phyloP scores from a whole-genome alignment of 163 green algal species.

The Scenedesmus sp. region DNA sequence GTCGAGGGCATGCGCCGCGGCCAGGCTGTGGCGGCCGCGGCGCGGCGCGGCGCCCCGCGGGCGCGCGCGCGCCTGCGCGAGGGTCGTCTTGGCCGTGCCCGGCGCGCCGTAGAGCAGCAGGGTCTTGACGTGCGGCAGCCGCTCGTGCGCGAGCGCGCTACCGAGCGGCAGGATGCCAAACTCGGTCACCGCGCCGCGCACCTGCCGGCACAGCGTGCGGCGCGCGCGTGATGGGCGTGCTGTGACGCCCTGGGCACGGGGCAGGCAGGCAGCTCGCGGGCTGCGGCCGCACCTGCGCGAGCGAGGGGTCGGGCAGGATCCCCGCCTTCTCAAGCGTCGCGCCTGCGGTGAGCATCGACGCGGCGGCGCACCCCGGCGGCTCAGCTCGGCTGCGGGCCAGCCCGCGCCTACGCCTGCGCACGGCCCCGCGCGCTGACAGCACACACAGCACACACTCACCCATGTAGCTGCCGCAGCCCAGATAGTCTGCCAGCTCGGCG shows the following conservation, averaged over 20 bases:
- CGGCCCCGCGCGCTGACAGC: no score
- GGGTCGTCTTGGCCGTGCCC: conserved; percentile 82
- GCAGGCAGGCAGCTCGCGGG: not conserved
- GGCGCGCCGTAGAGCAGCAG: conserved; percentile 82
- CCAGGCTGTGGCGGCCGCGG: no score
- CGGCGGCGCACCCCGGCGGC: no score
- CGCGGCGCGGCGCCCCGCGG: no score
- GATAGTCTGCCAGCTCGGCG: conserved; percentile 72
- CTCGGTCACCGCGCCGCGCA: conserved; percentile 79
- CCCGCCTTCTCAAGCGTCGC: conserved; percentile 73
- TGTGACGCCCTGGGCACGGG: no score
- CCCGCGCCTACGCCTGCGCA: no score
- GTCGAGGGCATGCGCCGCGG: no score
- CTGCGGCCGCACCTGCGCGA: conserved; percentile 65
- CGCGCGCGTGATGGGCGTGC: no score
- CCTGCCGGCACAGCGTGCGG: conserved; percentile 24
- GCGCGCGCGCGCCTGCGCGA: conserved; percentile 62
- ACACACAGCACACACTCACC: no score
- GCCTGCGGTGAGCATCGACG: no score
- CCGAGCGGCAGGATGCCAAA: conserved; percentile 85
- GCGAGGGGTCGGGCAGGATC: conserved; percentile 75
- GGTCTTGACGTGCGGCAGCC: conserved; percentile 64
- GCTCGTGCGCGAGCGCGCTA: conserved; percentile 71
- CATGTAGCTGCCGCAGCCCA: conserved; percentile 74
- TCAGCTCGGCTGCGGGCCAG: no score